These are phyloP conservation scores for Taiozyma onychis DNA, from an alignment of 1,139 yeast genomes.

Conservation along the genomic window DNA sequence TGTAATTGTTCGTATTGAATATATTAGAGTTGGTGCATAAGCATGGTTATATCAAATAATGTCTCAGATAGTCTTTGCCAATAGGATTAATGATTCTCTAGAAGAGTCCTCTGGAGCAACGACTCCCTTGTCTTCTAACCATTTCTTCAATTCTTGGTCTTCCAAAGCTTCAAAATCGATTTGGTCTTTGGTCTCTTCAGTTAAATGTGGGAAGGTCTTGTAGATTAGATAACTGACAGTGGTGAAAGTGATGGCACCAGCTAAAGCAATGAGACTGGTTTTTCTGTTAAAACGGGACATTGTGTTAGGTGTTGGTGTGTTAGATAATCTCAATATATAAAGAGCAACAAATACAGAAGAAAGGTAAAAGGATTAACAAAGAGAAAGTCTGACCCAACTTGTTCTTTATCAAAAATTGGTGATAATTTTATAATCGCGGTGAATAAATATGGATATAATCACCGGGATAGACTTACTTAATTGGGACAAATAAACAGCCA, in stretches of 20 bases:
- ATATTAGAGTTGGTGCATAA: too few species aligned
- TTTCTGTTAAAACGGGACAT: conserved; percentile 13
- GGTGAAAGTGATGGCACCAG: conserved; percentile 33
- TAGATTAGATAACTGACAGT: conserved; percentile 42
- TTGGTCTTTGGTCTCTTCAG: conserved; percentile 4
- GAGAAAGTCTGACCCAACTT: too few species aligned
- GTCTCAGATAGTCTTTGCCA: conserved; percentile 38
- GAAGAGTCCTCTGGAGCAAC: conserved; percentile 42
- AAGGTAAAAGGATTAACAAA: neutral
- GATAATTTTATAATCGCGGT: neutral
- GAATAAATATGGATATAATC: too few species aligned
- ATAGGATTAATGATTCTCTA: conserved; percentile 43
- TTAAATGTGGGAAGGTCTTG: conserved; percentile 48
- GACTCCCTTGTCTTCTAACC: conserved; percentile 40
- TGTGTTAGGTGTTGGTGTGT: neutral
- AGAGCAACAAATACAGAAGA: neutral
- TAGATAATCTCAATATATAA: neutral
- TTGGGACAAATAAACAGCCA: neutral
- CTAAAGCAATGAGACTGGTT: conserved; percentile 22
- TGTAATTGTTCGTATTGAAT: too few species aligned
- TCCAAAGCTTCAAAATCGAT: conserved; percentile 31
- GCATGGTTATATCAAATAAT: too few species aligned
- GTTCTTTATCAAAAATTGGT: neutral
- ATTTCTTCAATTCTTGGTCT: conserved; percentile 35
- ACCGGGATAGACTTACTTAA: neutral